Evolutionary conservation across 2,329 filamentous ascomycete genomes (phyloP).

Genomic region (Aspergillus pseudoviridinutans): DNA sequence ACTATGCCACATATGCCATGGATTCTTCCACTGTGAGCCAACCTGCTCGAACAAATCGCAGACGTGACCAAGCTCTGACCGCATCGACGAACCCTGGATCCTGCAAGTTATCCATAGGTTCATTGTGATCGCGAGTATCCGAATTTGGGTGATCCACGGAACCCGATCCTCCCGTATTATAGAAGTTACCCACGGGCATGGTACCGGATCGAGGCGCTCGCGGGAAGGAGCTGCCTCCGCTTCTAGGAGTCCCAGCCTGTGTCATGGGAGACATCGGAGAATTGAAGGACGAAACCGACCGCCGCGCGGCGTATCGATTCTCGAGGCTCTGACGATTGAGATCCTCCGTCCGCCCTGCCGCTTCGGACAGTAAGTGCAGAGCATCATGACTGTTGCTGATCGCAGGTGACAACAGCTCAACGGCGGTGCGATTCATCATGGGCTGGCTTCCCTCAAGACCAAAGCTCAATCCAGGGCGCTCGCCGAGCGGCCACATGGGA

Average conservation of each 20-base stretch:
- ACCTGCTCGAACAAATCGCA: slow-evolving; percentile 91
- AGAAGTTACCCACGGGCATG: slow-evolving; percentile 51
- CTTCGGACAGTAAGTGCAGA: slow-evolving; percentile 85
- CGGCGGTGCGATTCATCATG: slow-evolving; percentile 57
- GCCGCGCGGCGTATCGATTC: slow-evolving; percentile 41
- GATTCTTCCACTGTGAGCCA: slow-evolving; percentile 95
- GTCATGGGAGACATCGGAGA: slow-evolving; percentile 35
- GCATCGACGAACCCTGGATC: slow-evolving; percentile 56
- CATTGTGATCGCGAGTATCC: slow-evolving; percentile 23
- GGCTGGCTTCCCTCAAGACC: slow-evolving; percentile 51
- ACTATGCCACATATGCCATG: slow-evolving; percentile 92
- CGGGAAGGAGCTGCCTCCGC: slow-evolving; percentile 32
- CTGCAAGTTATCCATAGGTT: slow-evolving; percentile 24
- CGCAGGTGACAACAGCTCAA: slow-evolving; percentile 58
- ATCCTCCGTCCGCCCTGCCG: slow-evolving; percentile 55
- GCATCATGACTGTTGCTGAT: slow-evolving; percentile 92
- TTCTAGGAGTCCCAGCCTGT: slow-evolving; percentile 32
- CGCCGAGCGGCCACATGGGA: slow-evolving; percentile 22
- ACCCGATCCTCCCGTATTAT: slow-evolving; percentile 32
- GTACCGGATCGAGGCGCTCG: slow-evolving; percentile 38
- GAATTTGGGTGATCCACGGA: slow-evolving; percentile 24
- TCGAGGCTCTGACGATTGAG: slow-evolving; percentile 46
- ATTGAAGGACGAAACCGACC: slow-evolving; percentile 38
- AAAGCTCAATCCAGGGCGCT: slow-evolving; percentile 23
- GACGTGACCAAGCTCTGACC: slow-evolving; percentile 80